Percentiles rank a stretch among this genome's conserved stretches.
phyloP scores from a whole-genome alignment of 352 stramenopile species.

The Peronospora tabacina region DNA sequence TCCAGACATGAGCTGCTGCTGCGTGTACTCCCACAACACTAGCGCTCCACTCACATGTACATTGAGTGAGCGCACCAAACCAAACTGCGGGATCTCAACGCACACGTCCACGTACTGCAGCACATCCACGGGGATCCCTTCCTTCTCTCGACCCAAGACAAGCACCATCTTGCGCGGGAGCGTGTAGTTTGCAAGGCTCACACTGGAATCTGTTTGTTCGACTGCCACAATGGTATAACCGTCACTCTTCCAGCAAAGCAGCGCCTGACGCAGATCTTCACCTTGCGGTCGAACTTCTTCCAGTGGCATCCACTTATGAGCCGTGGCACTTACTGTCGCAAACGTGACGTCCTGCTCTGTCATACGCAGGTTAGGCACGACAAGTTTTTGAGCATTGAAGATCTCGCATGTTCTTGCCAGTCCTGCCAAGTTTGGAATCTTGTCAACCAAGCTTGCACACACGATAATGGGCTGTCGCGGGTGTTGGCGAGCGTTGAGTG shows the following conservation, averaged over 20 bases:
- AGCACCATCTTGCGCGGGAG: conserved; percentile 91
- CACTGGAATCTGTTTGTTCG: conserved; percentile 91
- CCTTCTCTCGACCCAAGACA: conserved; percentile 94
- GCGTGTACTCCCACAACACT: conserved; percentile 94
- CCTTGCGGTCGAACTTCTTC: conserved; percentile 72
- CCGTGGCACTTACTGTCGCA: conserved; percentile 87
- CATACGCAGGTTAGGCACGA: conserved; percentile 84
- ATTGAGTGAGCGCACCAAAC: conserved; percentile 95
- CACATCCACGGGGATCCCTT: conserved; percentile 93
- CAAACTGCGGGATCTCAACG: conserved; percentile 96
- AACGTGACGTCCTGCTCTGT: conserved; percentile 83
- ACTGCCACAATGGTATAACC: conserved; percentile 91
- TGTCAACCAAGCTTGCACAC: conserved; percentile 89
- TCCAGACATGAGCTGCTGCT: conserved; percentile 64
- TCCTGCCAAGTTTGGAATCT: conserved; percentile 91
- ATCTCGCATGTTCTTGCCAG: conserved; percentile 93
- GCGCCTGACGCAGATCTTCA: conserved; percentile 27
- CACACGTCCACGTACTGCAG: conserved; percentile 93
- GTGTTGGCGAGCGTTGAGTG: conserved; percentile 41
- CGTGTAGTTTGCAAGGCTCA: conserved; percentile 68
- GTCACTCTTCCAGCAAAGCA: conserved; percentile 67
- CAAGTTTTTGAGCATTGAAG: conserved; percentile 86
- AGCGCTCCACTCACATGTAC: conserved; percentile 95
- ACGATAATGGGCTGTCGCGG: conserved; percentile 62
- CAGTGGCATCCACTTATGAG: conserved; percentile 93